phyloP scores from a whole-genome alignment of 306 rosid species.

The Medicago lupulina region DNA sequence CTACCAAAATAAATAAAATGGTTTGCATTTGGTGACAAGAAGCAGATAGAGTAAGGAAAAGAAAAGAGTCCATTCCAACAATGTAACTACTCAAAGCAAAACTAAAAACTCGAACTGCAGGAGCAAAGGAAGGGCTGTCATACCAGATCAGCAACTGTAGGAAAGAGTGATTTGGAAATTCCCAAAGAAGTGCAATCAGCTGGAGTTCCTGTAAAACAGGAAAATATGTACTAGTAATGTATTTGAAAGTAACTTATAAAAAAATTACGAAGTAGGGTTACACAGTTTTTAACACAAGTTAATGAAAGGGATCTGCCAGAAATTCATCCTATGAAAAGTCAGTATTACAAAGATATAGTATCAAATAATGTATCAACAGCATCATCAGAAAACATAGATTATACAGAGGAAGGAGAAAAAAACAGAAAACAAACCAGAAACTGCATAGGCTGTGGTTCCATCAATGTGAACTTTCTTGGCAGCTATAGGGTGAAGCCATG shows the following conservation, averaged over 20 bases:
- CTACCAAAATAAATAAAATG: background rate
- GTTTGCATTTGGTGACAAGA: background rate
- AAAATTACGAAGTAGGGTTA: background rate
- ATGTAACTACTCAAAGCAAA: background rate
- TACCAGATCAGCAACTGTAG: conserved; percentile 32
- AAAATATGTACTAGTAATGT: background rate
- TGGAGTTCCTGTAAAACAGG: conserved; percentile 10
- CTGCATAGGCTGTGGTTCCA: conserved; percentile 78
- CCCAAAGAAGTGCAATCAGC: conserved; percentile 31
- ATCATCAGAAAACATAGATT: background rate
- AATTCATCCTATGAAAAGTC: too few species aligned
- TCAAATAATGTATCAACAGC: too few species aligned
- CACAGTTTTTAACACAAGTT: background rate
- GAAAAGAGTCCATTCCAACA: conserved; percentile 4
- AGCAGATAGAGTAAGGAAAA: background rate
- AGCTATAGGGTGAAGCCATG: conserved; percentile 75
- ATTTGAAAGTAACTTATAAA: background rate
- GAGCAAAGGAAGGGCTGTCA: too few species aligned
- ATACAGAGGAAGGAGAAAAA: background rate
- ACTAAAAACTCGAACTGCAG: background rate
- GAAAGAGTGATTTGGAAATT: conserved; percentile 24
- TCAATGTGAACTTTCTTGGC: conserved; percentile 66
- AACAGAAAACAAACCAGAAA: conserved; percentile 59
- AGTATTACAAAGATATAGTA: too few species aligned
- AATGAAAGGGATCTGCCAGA: background rate